Evolutionary conservation across 1,284 basidiomycete genomes (phyloP).

Genomic region (Lignosus rhinocerotis): DNA sequence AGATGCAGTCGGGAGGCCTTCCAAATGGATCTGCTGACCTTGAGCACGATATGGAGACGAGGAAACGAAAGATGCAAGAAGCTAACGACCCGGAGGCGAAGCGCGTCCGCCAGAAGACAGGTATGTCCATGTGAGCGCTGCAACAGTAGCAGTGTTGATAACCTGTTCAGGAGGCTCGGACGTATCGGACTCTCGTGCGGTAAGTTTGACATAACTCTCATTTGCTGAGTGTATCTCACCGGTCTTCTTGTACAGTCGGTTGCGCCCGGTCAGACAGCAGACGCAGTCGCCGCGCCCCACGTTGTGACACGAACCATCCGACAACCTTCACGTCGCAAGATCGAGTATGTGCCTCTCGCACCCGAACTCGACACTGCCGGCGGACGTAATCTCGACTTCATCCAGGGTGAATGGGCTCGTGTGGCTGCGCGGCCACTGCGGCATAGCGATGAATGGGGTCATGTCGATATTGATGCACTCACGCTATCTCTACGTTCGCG

Average conservation of each 20-base stretch:
- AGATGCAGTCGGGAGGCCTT: slow-evolving; percentile 12
- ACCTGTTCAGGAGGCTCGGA: slow-evolving; percentile 21
- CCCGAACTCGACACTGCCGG: slow-evolving; percentile 80
- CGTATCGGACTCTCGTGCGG: slow-evolving; percentile 30
- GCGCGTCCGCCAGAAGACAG: slow-evolving; percentile 67
- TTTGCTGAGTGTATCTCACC: background rate
- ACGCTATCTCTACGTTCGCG: slow-evolving; percentile 90
- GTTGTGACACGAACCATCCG: slow-evolving; percentile 25
- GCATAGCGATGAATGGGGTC: slow-evolving; percentile 80
- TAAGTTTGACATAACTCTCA: slow-evolving; percentile 21
- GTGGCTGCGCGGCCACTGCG: slow-evolving; percentile 56
- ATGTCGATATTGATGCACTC: slow-evolving; percentile 86
- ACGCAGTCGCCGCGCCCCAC: slow-evolving; percentile 8
- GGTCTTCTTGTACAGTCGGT: slow-evolving; percentile 16
- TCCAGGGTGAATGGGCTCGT: slow-evolving; percentile 65
- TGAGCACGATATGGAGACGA: slow-evolving; percentile 51
- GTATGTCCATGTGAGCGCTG: slow-evolving; percentile 38
- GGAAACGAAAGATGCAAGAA: slow-evolving; percentile 68
- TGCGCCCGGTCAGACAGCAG: slow-evolving; percentile 16
- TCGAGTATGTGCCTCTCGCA: slow-evolving; percentile 87
- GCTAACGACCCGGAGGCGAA: slow-evolving; percentile 65
- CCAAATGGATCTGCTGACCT: slow-evolving; percentile 23
- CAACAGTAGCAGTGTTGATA: slow-evolving; percentile 7
- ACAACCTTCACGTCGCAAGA: slow-evolving; percentile 64
- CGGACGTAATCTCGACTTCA: slow-evolving; percentile 78